Evolutionary conservation across 139 green algal species (phyloP), one percentile per base, ranked within the genome.

Genomic region (Coccomyxa sp.): DNA sequence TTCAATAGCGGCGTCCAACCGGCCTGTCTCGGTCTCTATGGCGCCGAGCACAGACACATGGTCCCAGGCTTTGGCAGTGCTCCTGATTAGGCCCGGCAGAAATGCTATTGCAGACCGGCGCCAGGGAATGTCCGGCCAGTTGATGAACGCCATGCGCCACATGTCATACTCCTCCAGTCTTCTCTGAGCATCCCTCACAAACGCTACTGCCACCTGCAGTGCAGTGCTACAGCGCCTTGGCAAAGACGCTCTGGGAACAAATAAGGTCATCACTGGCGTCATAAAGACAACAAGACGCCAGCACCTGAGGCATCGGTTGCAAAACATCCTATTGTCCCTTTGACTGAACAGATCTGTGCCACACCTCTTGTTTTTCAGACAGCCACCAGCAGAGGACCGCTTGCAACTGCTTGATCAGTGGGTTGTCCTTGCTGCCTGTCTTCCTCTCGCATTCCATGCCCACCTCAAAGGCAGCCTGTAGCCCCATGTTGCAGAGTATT

Each of bases 51-150:
- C 63, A 71, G 63, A 71, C 18, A 71, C 21, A 25, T 71, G 63
- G 18, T 71, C 63, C 63, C 63, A 71, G 63, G 63, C 63, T 9
- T 71, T 21, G 38, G 38, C 25, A 13, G 38, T 66, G 38, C 38
- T 25, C 15, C 38, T 27, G 32, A 81, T 1, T 21, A 81, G 77
- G 45, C 15, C 17, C 16, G 77, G 38, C 15, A 81, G 77, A 7
- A 81, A 67, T 17, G 77, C 77, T 67, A 81, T 63, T 27, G 77
- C 38, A n/a, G 77, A 81, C 15, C 77, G 77, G 1, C 38, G 32
- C 77, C 77, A 81, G 14, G 17, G 38, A 28, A 81, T 51, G 4
- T 21, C 18, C 1, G 63, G 63, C 63, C 63, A 71, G 63, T 71
- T 21, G 63, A 71, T 71, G 9, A 28, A 71, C 18, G 63, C 63